Base-by-base conservation (phyloP, 768 basidiomycete species). In the Tubosaeta sp. region DNA sequence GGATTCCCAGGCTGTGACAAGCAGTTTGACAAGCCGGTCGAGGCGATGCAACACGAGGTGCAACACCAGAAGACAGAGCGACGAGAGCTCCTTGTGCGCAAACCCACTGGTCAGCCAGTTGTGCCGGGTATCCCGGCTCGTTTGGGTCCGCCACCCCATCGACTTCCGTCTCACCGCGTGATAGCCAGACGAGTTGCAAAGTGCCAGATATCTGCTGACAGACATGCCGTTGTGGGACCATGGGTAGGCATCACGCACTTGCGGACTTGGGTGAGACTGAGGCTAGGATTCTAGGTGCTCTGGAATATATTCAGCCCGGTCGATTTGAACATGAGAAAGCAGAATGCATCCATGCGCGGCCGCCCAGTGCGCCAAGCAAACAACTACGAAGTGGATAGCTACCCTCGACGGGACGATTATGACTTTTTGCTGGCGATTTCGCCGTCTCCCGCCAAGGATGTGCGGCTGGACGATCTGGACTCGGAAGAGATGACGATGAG, bases 1-100 rank as follows among this genome's bases (percentile, higher is more conserved):
- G 38, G 52, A n/a, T 39, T 48, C 22, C 52, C 32, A 87, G 87
- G 71, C 36, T 88, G 86, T 54, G 66, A 79, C 16, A 70, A 76
- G 35, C 60, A 64, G 25, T 82, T 80, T 56, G 69, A 72, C 45
- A 72, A 66, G 18, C 69, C 79, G 2, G 67, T 73, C 34, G 75
- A 78, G 49, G 66, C 75, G 31, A 76, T 72, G 57, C 82, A 85
- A 64, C 75, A 78, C 53, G 71, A 71, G 22, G 67, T 74, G 24
- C 71, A 73, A 58, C 68, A 72, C 52, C 61, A 65, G 31, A 64
- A 68, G 29, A 47, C 46, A 19, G 60, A 56, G 5, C 44, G 16
- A 10, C 22, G n/a, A 44, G 56, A 54, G n/a, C 34, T 44, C 3
- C 27, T 65, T 34, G 39, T 46, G 27, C 51, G 25, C 43, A 70